These are phyloP conservation scores for Hanseniaspora lindneri DNA, from an alignment of 805 yeast genomes.

Conservation along the genomic window DNA sequence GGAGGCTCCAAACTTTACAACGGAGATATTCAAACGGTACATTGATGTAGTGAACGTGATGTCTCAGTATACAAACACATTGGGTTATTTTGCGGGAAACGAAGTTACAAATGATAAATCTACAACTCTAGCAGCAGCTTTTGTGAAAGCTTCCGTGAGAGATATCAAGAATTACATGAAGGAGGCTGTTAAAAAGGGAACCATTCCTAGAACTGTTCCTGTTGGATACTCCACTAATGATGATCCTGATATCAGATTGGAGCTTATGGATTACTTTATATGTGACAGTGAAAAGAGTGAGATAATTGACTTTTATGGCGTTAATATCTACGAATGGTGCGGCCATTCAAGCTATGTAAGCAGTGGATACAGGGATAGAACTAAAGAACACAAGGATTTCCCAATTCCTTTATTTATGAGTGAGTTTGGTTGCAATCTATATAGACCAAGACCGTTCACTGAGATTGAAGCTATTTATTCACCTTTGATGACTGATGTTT, in stretches of 20 bases:
- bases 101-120: slow-evolving; percentile 80
- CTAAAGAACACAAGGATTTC: slow-evolving; percentile 48
- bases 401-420: slow-evolving; percentile 69
- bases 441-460: slow-evolving; percentile 56
- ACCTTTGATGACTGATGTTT: slow-evolving; percentile 56
- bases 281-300: slow-evolving; percentile 49
- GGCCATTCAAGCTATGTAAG: slow-evolving; percentile 48
- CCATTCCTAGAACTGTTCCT: slow-evolving; percentile 65
- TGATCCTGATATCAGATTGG: slow-evolving; percentile 66
- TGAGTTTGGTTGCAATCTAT: slow-evolving; percentile 66
- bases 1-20: slow-evolving; percentile 66
- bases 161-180: slow-evolving; percentile 70
- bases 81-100: slow-evolving; percentile 96
- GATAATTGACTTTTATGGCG: slow-evolving; percentile 64
- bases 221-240: slow-evolving; percentile 92
- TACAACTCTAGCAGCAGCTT: slow-evolving; percentile 83
- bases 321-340: slow-evolving; percentile 85
- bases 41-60: slow-evolving; percentile 70
- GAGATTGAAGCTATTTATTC: slow-evolving; percentile 58
- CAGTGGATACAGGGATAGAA: slow-evolving; percentile 58
- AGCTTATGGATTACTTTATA: slow-evolving; percentile 70
- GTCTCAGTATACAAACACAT: slow-evolving; percentile 62
- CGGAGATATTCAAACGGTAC: slow-evolving; percentile 61
- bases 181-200: slow-evolving; percentile 20
- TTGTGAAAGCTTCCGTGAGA: slow-evolving; percentile 90